Percentiles rank a stretch among this genome's conserved stretches.
These are phyloP conservation scores for Glycine latifolia DNA, from an alignment of 306 rosid species.

Conservation along the genomic window DNA sequence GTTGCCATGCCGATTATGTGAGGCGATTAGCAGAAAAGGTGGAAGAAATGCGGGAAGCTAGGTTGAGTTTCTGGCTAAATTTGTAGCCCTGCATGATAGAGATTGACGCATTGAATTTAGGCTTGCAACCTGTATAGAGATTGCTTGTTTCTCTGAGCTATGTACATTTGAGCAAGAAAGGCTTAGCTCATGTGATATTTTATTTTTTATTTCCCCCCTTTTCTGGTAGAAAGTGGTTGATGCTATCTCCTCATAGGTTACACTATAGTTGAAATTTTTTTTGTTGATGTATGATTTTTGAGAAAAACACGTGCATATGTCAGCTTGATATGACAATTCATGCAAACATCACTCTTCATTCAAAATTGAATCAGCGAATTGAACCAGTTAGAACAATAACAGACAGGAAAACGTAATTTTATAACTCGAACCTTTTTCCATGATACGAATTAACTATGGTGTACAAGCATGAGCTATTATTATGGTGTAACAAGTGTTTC, in stretches of 20 bases:
- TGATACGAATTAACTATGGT: background rate
- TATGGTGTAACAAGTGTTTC: too few species aligned
- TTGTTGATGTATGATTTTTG: slow-evolving; percentile 32
- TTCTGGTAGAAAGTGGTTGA: slow-evolving; percentile 42
- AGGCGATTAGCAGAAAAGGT: slow-evolving; percentile 77
- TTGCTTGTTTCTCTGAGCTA: slow-evolving; percentile 27
- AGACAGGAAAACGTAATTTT: too few species aligned
- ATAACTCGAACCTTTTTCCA: too few species aligned
- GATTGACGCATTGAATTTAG: slow-evolving; percentile 18
- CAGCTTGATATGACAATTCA: slow-evolving; percentile 23
- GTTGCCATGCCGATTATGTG: slow-evolving; percentile 85
- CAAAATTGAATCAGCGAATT: background rate
- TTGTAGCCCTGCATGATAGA: slow-evolving; percentile 25
- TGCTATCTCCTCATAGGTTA: slow-evolving; percentile 18
- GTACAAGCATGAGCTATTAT: background rate
- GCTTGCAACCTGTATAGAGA: slow-evolving; percentile 47
- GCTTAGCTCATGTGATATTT: slow-evolving; percentile 17
- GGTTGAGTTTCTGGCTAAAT: slow-evolving; percentile 27
- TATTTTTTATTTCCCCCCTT: background rate
- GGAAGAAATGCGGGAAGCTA: slow-evolving; percentile 69
- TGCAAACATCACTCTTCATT: background rate
- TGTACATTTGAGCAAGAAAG: slow-evolving; percentile 5
- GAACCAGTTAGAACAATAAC: background rate
- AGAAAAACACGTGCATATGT: slow-evolving; percentile 1
- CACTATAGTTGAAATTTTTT: slow-evolving; percentile 11